A percentile compares a stretch with the other conserved stretches of the same genome.
Conservation (phyloP, 768 basidiomycete genomes). For the Leccinum aurantiacum region DNA sequence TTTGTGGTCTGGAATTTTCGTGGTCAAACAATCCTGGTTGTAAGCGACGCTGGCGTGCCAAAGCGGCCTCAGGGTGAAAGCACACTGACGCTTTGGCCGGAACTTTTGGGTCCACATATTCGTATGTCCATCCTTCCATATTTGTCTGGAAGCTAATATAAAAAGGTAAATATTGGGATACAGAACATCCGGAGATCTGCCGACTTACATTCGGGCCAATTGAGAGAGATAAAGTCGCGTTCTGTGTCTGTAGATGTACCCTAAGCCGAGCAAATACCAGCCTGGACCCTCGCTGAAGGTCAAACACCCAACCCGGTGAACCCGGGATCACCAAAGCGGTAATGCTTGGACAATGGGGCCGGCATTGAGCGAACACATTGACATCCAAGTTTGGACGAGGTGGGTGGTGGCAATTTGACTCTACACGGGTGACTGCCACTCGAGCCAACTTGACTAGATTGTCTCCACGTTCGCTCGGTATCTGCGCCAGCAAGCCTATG, state of each 20-base stretch:
- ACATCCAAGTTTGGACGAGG: neutral
- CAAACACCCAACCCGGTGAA: neutral
- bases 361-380: neutral
- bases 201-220: neutral
- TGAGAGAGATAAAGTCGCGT: neutral
- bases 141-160: no score
- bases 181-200: neutral
- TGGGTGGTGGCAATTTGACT: no score
- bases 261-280: neutral
- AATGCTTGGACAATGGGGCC: neutral
- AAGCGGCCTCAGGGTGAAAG: constrained; percentile 6
- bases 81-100: constrained; percentile 2
- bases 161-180: no score
- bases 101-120: neutral
- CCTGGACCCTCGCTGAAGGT: neutral
- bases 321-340: neutral
- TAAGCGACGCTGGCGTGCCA: neutral
- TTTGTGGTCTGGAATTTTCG: neutral
- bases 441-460: neutral
- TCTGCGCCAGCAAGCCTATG: neutral
- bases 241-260: no score
- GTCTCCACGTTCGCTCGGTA: neutral
- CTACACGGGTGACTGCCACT: neutral
- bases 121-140: no score
- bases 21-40: neutral